phyloP scores from a whole-genome alignment of 2,329 filamentous ascomycete genomes.

The Botrytis paeoniae region DNA sequence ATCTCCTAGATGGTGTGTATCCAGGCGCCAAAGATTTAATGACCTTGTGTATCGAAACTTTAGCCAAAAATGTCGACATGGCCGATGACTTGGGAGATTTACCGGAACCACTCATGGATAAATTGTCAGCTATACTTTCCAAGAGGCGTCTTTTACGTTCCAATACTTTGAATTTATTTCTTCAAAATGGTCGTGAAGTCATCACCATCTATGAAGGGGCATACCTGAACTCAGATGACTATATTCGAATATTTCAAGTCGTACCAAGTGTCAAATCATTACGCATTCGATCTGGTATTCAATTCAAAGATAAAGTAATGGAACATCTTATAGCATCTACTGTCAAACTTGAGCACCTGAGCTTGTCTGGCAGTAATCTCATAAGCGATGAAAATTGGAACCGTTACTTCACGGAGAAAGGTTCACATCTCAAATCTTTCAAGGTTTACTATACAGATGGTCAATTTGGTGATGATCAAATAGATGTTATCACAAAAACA shows the following conservation, averaged over 20 bases:
- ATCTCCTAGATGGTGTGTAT: constrained; percentile 73
- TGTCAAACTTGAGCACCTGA: constrained; percentile 66
- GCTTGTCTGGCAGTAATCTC: constrained; percentile 81
- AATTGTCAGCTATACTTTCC: constrained; percentile 57
- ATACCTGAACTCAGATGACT: constrained; percentile 72
- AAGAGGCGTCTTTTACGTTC: constrained; percentile 57
- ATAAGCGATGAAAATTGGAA: constrained; percentile 75
- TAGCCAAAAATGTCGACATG: constrained; percentile 60
- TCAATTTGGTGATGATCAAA: constrained; percentile 70
- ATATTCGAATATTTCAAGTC: constrained; percentile 73
- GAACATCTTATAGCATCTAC: constrained; percentile 75
- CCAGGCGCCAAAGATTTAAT: constrained; percentile 66
- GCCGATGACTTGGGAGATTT: constrained; percentile 62
- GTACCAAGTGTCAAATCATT: constrained; percentile 67
- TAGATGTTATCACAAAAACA: constrained; percentile 57
- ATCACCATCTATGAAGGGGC: constrained; percentile 57
- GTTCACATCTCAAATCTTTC: constrained; percentile 61
- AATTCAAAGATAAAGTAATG: constrained; percentile 83
- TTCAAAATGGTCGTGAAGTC: constrained; percentile 49
- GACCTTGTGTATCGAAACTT: constrained; percentile 59
- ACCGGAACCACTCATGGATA: constrained; percentile 54
- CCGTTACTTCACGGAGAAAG: constrained; percentile 63
- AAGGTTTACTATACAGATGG: constrained; percentile 83
- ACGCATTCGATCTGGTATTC: constrained; percentile 79
- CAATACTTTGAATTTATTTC: constrained; percentile 55